Base-by-base conservation (phyloP, 2,329 filamentous ascomycete genomes). In the Penicillium hordei region DNA sequence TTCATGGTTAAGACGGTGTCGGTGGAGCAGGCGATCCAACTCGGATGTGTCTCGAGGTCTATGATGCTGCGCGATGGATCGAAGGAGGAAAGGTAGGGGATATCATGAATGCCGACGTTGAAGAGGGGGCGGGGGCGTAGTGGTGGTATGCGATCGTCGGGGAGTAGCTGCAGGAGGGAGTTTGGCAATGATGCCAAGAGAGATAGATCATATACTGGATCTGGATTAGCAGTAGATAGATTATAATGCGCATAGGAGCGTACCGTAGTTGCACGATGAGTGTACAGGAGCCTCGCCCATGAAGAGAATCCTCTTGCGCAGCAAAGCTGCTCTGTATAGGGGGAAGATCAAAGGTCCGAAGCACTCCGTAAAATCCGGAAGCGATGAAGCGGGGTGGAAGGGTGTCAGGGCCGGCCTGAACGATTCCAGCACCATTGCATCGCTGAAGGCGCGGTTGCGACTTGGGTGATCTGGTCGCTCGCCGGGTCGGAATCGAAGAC, bases 11-110 rank as follows among this genome's bases (percentile, higher is more conserved):
- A 82, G 58, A 99, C 94, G 69, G 90, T 93, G 76, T 99, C 94
- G 1, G 93, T 97, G 3, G 93, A 97, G 74, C 93, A 97, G 13
- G 93, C 94, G 58, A 96, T 88, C 92, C 93, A 99, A 39, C 92
- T 90, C 15, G 15, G 82, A 77, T 81, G 66, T 45, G 59, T 50
- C 57, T 74, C 69, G 46, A 68, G 55, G 62, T 70, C 59, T 61
- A 73, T 44, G 38, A 70, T 61, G 68, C 73, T 69, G 77, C 79
- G 48, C 75, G 60, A 58, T 10, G 63, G 38, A 43, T 81, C 80
- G 5, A 97, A 82, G 43, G 88, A 85, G 5, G 89, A 81, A 5
- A 97, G 82, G 56, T 89, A 86, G 5, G 90, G 85, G 49, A 99
- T 96, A 70, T 99, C 94, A 72, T 96, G 90, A 17, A 99, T 88